Evolutionary conservation across 345 rosid genomes (phyloP).

Genomic region (Streptanthus diversifolius): DNA sequence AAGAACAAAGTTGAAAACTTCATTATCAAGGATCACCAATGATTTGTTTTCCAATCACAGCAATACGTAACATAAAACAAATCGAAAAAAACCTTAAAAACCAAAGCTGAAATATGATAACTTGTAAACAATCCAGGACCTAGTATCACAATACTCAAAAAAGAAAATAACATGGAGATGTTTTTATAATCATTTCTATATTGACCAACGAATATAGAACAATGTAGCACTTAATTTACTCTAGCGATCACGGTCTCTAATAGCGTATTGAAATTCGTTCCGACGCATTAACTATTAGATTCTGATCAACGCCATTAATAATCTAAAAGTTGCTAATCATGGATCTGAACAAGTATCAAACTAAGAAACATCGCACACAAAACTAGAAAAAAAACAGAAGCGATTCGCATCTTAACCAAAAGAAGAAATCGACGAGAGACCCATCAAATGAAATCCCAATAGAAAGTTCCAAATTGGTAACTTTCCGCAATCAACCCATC

Average conservation of each 20-base stretch:
- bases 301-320: background rate
- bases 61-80: too few relatives aligned
- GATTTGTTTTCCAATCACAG: background rate
- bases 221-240: background rate
- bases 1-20: constrained; percentile 2
- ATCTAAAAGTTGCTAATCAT: background rate
- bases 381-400: background rate
- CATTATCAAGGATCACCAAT: background rate
- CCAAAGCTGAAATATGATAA: background rate
- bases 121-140: background rate
- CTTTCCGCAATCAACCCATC: background rate
- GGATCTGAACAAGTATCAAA: constrained; percentile 6
- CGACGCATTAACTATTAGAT: too few relatives aligned
- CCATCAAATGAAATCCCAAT: too few relatives aligned
- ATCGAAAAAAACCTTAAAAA: too few relatives aligned
- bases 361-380: background rate
- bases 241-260: background rate
- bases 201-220: background rate
- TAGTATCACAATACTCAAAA: background rate
- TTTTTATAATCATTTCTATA: background rate
- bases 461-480: background rate
- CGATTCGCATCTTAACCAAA: background rate
- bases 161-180: background rate
- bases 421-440: background rate
- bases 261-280: background rate